These are phyloP conservation scores for Xylaria sp. DNA, from an alignment of 2,329 filamentous ascomycete genomes.

Conservation along the genomic window DNA sequence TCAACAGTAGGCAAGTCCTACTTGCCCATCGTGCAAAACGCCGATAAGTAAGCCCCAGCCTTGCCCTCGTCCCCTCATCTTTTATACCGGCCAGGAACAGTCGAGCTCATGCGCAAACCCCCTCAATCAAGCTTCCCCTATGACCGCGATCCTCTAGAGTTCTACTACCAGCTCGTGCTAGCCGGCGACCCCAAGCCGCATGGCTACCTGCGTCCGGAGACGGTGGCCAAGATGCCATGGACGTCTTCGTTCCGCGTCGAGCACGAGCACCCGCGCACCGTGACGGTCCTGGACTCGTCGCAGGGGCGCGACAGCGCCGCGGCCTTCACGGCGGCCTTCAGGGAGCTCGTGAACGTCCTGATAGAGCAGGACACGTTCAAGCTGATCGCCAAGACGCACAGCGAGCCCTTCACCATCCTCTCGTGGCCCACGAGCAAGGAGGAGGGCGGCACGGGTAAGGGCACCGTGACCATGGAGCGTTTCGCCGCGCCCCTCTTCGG, in stretches of 20 bases:
- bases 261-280: conserved; percentile 45
- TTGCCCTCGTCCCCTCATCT: neutral
- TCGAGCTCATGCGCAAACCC: conserved; percentile 15
- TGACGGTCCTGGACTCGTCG: conserved; percentile 49
- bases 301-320: conserved; percentile 43
- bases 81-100: too few relatives aligned
- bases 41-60: conserved; percentile 35
- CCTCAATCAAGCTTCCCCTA: conserved; percentile 57
- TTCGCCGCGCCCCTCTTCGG: conserved; percentile 70
- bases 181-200: conserved; percentile 59
- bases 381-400: conserved; percentile 47
- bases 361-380: conserved; percentile 49
- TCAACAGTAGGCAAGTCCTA: conserved; percentile 36
- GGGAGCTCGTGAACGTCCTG: conserved; percentile 47
- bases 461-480: conserved; percentile 50
- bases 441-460: conserved; percentile 7
- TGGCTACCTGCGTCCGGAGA: conserved; percentile 61
- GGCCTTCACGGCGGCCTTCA: conserved; percentile 49
- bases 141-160: conserved; percentile 45
- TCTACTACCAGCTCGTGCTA: conserved; percentile 60
- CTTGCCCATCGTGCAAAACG: conserved; percentile 39
- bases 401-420: conserved; percentile 52
- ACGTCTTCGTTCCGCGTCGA: conserved; percentile 51
- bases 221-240: conserved; percentile 60
- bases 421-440: conserved; percentile 38